These are phyloP conservation scores for Apostasia ramifera DNA, from an alignment of 106 monocot genomes.

Conservation along the genomic window DNA sequence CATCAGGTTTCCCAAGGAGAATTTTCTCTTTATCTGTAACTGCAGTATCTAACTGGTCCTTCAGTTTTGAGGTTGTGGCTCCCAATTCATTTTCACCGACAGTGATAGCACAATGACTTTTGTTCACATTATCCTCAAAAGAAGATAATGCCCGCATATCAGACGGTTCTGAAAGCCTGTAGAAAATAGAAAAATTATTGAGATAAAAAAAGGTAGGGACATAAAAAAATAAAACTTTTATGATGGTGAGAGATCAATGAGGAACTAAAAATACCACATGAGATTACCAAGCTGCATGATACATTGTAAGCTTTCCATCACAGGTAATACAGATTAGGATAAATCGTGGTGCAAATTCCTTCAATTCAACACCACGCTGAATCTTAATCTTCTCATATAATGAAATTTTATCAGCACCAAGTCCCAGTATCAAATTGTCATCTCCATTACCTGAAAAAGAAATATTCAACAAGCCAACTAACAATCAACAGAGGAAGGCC, in stretches of 20 bases:
- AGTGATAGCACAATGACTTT: background rate
- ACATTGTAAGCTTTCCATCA: constrained; percentile 86
- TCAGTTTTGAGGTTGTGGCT: constrained; percentile 12
- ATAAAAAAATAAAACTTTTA: background rate
- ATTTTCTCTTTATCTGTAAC: constrained; percentile 8
- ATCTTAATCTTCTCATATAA: constrained; percentile 66
- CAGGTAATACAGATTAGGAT: constrained; percentile 68
- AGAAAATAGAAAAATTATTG: constrained; percentile 17
- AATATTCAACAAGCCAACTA: background rate
- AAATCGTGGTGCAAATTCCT: constrained; percentile 58
- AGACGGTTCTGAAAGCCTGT: constrained; percentile 70
- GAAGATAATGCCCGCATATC: constrained; percentile 16
- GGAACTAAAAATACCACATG: background rate
- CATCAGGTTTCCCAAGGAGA: background rate
- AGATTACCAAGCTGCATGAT: constrained; percentile 61
- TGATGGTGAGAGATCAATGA: too few relatives aligned
- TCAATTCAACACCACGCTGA: constrained; percentile 25
- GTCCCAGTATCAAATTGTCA: constrained; percentile 79
- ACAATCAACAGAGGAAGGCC: too few relatives aligned
- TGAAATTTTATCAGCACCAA: constrained; percentile 66
- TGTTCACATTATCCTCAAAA: constrained; percentile 14
- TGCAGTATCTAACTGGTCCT: constrained; percentile 11
- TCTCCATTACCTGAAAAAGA: constrained; percentile 70
- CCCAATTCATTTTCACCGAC: constrained; percentile 10
- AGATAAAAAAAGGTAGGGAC: background rate